Percentiles rank a stretch among this genome's conserved stretches.
These are phyloP conservation scores for Furcasterigmium sp. DNA, from an alignment of 2,329 filamentous ascomycete species.

Conservation along the genomic window DNA sequence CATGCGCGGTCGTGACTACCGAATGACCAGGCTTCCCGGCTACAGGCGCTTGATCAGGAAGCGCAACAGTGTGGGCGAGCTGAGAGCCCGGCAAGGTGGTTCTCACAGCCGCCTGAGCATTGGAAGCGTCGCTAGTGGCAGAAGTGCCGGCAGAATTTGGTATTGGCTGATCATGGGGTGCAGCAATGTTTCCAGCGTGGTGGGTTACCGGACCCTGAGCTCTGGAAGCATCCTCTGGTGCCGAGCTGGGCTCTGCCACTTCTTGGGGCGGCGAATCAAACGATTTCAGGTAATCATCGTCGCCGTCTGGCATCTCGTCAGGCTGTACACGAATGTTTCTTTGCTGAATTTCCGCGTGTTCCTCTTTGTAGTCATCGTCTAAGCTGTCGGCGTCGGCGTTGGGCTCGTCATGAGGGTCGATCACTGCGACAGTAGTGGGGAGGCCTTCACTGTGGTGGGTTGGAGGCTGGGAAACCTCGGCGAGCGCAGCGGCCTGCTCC, in stretches of 20 bases:
- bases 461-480: constrained; percentile 10
- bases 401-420: constrained; percentile 17
- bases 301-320: constrained; percentile 20
- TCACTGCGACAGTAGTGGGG: background rate
- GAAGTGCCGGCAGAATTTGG: no score
- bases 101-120: no score
- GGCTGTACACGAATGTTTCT: constrained; percentile 21
- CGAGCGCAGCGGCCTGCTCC: background rate
- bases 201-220: no score
- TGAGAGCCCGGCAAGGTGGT: no score
- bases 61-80: no score
- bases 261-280: constrained; percentile 42
- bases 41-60: no score
- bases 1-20: constrained; percentile 21
- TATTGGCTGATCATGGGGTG: no score
- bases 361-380: constrained; percentile 40
- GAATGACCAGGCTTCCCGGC: constrained; percentile 15
- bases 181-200: no score
- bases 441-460: constrained; percentile 7
- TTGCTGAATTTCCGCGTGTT: constrained; percentile 22
- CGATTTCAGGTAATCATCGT: constrained; percentile 46
- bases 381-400: constrained; percentile 35
- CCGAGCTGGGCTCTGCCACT: constrained; percentile 26
- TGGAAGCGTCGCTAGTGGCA: no score
- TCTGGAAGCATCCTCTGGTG: constrained; percentile 22